Base-by-base conservation (phyloP, 495 filamentous ascomycete species). In the Penicillium verhagenii region DNA sequence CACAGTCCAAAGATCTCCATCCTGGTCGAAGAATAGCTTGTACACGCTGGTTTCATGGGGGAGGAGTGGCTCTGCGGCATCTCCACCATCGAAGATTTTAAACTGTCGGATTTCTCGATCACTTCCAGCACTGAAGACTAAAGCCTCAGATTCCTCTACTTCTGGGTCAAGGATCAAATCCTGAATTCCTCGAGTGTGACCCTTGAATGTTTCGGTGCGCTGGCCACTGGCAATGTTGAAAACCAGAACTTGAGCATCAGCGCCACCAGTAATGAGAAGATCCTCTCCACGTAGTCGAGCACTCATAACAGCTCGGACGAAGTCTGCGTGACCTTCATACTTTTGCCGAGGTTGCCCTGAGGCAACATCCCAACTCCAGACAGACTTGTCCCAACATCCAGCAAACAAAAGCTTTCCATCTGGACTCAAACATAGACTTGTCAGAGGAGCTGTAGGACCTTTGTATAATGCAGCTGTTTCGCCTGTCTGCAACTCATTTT, bases 21-120 rank as follows among this genome's bases (percentile, higher is more conserved):
- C 89, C 21, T 66, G 72, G 19, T 84, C 85, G 45, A 89, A 86
- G 53, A 92, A 87, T 9, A 97, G 69, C 61, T 80, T 86, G 69
- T 96, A 89, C 11, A 98, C 86, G 56, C 86, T 94, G 3, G 94
- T 98, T 20, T 96, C 91, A 70, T 97, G 93, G 43, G 86, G 86
- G 11, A 88, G 69, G 26, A 97, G 82, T 1, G 88, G 82, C 11
- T 82, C 79, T 0, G 76, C 73, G 47, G 57, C 60, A 77, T 74
- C 71, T 71, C 79, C 69, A 73, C 68, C 78, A 1, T 39, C 60
- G 16, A 77, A 63, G 19, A 75, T 58, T 48, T 65, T 68, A 53
- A 74, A 73, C n/a, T 83, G 81, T 3, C 90, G 82, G 53, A 97
- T 92, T 55, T 95, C 87, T 42, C 88, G 83, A 56, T 96, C 90